Base-by-base conservation (phyloP, 2,329 filamentous ascomycete species). In the Aspergillus piperis region DNA sequence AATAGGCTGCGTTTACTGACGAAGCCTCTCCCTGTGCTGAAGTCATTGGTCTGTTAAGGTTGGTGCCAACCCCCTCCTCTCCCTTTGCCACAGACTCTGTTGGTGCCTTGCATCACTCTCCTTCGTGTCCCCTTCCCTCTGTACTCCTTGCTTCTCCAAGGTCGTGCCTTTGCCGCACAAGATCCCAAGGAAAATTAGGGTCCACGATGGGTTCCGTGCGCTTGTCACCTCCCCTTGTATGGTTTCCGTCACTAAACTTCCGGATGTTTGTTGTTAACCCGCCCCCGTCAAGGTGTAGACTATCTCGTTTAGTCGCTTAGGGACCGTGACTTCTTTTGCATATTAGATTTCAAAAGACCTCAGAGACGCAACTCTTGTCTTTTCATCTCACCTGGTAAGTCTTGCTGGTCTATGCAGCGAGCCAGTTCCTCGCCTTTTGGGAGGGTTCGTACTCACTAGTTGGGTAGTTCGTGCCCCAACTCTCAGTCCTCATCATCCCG, bases 21-120 rank as follows among this genome's bases (percentile, higher is more conserved):
- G 19, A 58, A 57, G 47, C 25, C 42, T 61, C 38, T 27, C 39
- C 25, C 58, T 42, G 47, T 30, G 30, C 49, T 51, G 30, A 52
- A 58, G 32, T 42, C 47, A 38, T 59, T 65, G 47, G 61, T 60
- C 61, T 61, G 66, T 66, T 64, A 66, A 74, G 71, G 71, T 75
- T 70, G 69, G 73, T 69, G 60, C 57, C 58, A 66, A 62, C 66
- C 47, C 60, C 62, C 66, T n/a, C 60, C 61, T 54, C 60, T 61
- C 62, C 65, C 62, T 65, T 64, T 61, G 65, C 68, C 70, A 64
- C 60, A 59, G 59, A 48, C 59, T 64, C 59, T 47, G 42, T 19
- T 63, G 61, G 71, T 75, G 72, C 73, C 73, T 75, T 75, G 73
- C 73, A 74, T 75, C 64, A 61, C 63, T 66, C 64, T 67, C 69